Conservation (phyloP, 1,139 yeast genomes). For the Kodamaea plutei region DNA sequence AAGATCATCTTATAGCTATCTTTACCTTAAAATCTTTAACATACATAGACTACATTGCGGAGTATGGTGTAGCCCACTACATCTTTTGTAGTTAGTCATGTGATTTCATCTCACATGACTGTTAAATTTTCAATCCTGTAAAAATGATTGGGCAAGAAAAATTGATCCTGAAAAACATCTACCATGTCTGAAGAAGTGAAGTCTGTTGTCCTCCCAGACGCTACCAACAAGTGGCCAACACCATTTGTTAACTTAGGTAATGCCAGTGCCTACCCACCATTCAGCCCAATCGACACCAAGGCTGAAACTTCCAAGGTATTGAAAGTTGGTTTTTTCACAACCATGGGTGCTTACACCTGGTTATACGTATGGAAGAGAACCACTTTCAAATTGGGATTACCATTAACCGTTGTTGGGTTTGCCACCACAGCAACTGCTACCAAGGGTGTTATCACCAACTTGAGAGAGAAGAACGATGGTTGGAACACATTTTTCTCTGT, state of each 20-base stretch:
- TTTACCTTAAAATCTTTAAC: too few species aligned
- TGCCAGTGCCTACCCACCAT: conserved; percentile 42
- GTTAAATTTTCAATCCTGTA: not conserved
- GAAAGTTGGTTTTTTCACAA: conserved; percentile 40
- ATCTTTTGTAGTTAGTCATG: too few species aligned
- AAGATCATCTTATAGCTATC: too few species aligned
- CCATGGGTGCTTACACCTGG: conserved; percentile 49
- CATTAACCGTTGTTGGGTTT: conserved; percentile 38
- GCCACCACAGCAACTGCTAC: conserved; percentile 43
- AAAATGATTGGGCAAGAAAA: conserved; percentile 18
- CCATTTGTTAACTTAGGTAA: conserved; percentile 40
- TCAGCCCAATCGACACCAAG: conserved; percentile 44
- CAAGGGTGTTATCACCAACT: conserved; percentile 38
- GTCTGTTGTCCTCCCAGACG: conserved; percentile 26
- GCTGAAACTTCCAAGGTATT: conserved; percentile 39
- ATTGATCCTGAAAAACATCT: conserved; percentile 4
- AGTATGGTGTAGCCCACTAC: too few species aligned
- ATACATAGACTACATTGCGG: too few species aligned
- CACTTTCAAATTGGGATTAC: conserved; percentile 41
- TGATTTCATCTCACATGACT: not conserved
- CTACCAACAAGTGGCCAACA: conserved; percentile 40
- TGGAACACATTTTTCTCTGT: conserved; percentile 49
- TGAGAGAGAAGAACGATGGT: conserved; percentile 47
- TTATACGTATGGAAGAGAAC: conserved; percentile 46
- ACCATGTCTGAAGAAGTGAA: conserved; percentile 19